Evolutionary conservation across 2,329 filamentous ascomycete species (phyloP).

Genomic region (Didymella segeticola): DNA sequence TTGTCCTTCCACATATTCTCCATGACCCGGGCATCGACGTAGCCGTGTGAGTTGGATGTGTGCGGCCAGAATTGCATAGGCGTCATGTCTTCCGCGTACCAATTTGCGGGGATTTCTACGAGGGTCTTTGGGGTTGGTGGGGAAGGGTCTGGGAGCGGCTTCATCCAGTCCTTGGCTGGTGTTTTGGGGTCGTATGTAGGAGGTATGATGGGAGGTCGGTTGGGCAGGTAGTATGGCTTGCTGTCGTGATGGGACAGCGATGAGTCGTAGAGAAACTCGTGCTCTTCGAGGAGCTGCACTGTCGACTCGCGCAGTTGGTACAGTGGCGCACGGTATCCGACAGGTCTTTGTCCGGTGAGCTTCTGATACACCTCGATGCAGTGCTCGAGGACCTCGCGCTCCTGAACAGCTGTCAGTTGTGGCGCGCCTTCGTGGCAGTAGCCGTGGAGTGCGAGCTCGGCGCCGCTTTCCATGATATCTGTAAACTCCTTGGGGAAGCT

Average conservation of each 20-base stretch:
- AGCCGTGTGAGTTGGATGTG: constrained; percentile 62
- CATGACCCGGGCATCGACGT: constrained; percentile 63
- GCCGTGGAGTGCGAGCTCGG: constrained; percentile 60
- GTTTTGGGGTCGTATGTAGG: constrained; percentile 50
- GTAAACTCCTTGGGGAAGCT: constrained; percentile 61
- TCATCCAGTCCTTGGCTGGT: constrained; percentile 55
- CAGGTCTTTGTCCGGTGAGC: constrained; percentile 55
- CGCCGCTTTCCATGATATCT: constrained; percentile 60
- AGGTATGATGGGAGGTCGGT: constrained; percentile 49
- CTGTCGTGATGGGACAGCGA: constrained; percentile 60
- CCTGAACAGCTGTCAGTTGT: constrained; percentile 57
- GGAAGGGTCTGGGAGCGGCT: constrained; percentile 42
- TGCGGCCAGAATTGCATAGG: constrained; percentile 57
- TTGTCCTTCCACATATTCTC: constrained; percentile 68
- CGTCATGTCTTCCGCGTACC: constrained; percentile 61
- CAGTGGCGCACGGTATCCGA: constrained; percentile 60
- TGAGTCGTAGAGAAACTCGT: constrained; percentile 60
- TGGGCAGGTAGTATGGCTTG: constrained; percentile 57
- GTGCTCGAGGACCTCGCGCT: constrained; percentile 57
- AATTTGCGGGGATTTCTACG: constrained; percentile 59
- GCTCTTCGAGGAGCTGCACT: constrained; percentile 56
- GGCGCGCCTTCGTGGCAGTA: constrained; percentile 58
- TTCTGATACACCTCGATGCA: constrained; percentile 55
- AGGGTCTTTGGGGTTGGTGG: constrained; percentile 39
- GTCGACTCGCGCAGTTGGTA: constrained; percentile 60